Percentiles rank a stretch among this genome's conserved stretches.
Evolutionary conservation across 1,284 basidiomycete genomes (phyloP).

Genomic region (Rhodotorula mucilaginosa): DNA sequence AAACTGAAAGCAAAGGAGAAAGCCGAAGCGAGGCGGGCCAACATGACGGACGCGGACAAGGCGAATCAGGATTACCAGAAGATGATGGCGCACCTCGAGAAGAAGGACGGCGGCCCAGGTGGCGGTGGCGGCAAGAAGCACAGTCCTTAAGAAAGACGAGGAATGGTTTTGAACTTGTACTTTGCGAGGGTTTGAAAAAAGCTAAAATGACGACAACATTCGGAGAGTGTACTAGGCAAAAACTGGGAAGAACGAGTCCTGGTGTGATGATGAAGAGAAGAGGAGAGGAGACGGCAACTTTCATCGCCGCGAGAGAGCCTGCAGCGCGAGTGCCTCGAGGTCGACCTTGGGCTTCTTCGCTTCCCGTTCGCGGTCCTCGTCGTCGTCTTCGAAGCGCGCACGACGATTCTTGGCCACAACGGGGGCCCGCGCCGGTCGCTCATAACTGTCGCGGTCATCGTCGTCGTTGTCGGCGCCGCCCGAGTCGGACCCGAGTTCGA

Average conservation of each 20-base stretch:
- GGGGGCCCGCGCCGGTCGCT: constrained; percentile 11
- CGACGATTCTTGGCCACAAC: constrained; percentile 21
- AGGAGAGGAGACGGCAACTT: background rate
- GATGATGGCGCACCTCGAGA: constrained; percentile 23
- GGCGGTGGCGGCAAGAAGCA: background rate
- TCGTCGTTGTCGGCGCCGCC: constrained; percentile 14
- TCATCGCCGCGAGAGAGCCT: constrained; percentile 33
- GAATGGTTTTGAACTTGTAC: background rate
- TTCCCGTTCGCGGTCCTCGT: constrained; percentile 16
- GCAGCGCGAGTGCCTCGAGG: constrained; percentile 43
- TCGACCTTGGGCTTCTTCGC: constrained; percentile 37
- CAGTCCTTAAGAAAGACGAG: background rate
- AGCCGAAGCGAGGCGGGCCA: constrained; percentile 14
- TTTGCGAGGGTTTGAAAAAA: background rate
- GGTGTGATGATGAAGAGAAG: background rate
- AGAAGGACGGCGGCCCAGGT: constrained; percentile 8
- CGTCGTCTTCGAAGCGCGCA: constrained; percentile 36
- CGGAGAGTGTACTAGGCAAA: background rate
- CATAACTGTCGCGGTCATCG: background rate
- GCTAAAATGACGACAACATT: background rate
- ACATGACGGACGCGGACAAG: constrained; percentile 23
- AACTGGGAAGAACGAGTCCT: background rate
- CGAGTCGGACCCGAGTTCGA: constrained; percentile 53
- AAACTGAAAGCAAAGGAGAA: constrained; percentile 20
- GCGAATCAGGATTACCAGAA: constrained; percentile 18